Evolutionary conservation across 2,329 filamentous ascomycete genomes (phyloP).

Genomic region (Cordyceps cateniannulata): DNA sequence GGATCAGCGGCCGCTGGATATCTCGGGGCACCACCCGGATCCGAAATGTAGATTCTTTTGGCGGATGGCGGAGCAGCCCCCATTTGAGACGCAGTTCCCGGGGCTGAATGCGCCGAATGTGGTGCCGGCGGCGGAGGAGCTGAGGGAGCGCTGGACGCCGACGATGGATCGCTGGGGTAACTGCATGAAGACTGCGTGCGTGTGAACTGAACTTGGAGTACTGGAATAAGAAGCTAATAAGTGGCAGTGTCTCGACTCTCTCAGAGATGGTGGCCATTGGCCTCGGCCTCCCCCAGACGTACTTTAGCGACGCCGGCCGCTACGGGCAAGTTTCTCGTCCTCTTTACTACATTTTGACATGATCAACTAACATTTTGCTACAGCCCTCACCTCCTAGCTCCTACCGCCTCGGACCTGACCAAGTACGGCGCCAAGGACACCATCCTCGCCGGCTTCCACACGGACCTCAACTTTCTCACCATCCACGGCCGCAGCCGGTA

Average conservation of each 20-base stretch:
- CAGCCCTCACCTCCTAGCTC: slow-evolving; percentile 55
- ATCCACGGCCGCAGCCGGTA: slow-evolving; percentile 59
- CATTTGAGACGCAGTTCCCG: slow-evolving; percentile 49
- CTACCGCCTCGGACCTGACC: slow-evolving; percentile 51
- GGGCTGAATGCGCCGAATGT: slow-evolving; percentile 50
- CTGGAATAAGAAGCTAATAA: neutral
- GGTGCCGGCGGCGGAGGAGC: slow-evolving; percentile 41
- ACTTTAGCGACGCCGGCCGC: slow-evolving; percentile 47
- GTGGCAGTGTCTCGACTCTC: slow-evolving; percentile 43
- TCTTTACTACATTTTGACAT: too few species aligned
- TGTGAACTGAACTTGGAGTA: too few species aligned
- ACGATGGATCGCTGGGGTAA: slow-evolving; percentile 52
- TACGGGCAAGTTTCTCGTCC: slow-evolving; percentile 39
- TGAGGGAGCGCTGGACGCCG: slow-evolving; percentile 45
- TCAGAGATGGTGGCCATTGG: slow-evolving; percentile 54
- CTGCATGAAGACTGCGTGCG: slow-evolving; percentile 55
- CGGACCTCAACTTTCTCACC: slow-evolving; percentile 58
- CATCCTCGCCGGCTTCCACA: slow-evolving; percentile 58
- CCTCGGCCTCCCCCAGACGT: slow-evolving; percentile 44
- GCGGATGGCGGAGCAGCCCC: slow-evolving; percentile 49
- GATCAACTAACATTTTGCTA: neutral
- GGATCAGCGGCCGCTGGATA: slow-evolving; percentile 50
- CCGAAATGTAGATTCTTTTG: slow-evolving; percentile 60
- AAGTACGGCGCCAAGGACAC: slow-evolving; percentile 49
- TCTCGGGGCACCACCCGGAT: slow-evolving; percentile 49